phyloP scores from a whole-genome alignment of 129 eudicot genomes.

The Centaurea solstitialis region DNA sequence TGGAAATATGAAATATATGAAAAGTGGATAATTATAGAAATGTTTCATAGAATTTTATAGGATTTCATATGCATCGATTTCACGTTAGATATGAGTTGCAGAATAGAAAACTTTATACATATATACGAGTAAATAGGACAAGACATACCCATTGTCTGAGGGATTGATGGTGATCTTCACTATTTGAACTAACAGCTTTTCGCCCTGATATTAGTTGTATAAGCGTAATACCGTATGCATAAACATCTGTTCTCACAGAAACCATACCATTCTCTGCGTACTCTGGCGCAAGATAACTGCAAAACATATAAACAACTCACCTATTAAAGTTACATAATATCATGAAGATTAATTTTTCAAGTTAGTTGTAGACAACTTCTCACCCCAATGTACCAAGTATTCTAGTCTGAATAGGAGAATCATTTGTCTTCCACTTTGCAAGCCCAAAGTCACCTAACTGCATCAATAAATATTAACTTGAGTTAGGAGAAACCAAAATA shows the following conservation, averaged over 20 bases:
- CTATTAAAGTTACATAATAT: neutral
- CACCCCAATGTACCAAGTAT: conserved; percentile 85
- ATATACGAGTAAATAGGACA: no score
- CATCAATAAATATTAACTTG: neutral
- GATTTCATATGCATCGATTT: no score
- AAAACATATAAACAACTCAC: conserved; percentile 14
- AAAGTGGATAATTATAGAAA: no score
- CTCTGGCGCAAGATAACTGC: conserved; percentile 86
- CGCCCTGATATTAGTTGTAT: conserved; percentile 82
- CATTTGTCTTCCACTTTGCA: conserved; percentile 72
- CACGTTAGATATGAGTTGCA: no score
- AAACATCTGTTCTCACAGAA: conserved; percentile 73
- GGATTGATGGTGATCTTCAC: conserved; percentile 52
- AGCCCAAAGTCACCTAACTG: conserved; percentile 91
- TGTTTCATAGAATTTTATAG: no score
- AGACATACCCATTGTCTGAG: conserved; percentile 74
- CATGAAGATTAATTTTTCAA: neutral
- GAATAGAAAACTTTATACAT: no score
- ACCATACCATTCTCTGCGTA: conserved; percentile 79
- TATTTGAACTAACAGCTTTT: conserved; percentile 38
- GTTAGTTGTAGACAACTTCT: neutral
- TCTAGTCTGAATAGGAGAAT: conserved; percentile 59
- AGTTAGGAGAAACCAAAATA: no score
- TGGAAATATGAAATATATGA: no score
- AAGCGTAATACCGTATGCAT: conserved; percentile 68